Conservation (phyloP, 2,329 filamentous ascomycete genomes). For the Rachicladosporium sp. region DNA sequence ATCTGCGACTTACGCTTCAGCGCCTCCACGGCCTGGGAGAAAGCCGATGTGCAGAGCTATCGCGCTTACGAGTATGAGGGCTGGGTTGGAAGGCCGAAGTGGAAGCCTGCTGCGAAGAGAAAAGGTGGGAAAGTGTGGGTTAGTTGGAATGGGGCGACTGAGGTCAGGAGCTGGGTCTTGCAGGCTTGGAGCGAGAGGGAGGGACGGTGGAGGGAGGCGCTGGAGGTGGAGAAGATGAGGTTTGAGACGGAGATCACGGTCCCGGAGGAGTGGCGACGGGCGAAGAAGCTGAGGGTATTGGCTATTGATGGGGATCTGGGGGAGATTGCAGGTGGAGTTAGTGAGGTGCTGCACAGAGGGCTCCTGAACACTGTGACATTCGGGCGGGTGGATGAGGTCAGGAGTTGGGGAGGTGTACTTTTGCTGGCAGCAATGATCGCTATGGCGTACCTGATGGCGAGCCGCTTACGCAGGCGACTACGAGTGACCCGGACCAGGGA, state of each 20-base stretch:
- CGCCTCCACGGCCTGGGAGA: slow-evolving; percentile 15
- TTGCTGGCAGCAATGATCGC: no score
- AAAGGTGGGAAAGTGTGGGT: slow-evolving; percentile 31
- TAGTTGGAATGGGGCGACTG: slow-evolving; percentile 40
- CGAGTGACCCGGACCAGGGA: no score
- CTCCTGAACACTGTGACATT: no score
- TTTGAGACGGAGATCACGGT: slow-evolving; percentile 13
- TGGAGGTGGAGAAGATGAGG: slow-evolving; percentile 1
- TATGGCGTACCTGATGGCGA: no score
- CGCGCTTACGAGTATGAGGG: slow-evolving; percentile 24
- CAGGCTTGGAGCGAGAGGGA: slow-evolving; percentile 12
- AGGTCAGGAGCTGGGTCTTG: slow-evolving; percentile 33
- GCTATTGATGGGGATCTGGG: slow-evolving; percentile 11
- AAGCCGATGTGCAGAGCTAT: slow-evolving; percentile 29
- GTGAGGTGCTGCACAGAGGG: no score
- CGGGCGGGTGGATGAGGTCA: no score
- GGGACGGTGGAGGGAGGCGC: background rate
- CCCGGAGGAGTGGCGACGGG: slow-evolving; percentile 7
- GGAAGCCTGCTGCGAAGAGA: slow-evolving; percentile 14
- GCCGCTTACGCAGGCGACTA: no score
- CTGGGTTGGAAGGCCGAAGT: slow-evolving; percentile 16
- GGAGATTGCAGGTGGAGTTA: no score
- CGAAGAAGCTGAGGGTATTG: slow-evolving; percentile 18
- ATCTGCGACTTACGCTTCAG: slow-evolving; percentile 29
- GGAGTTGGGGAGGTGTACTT: no score